Base-by-base conservation (phyloP, 2,329 filamentous ascomycete genomes). In the Thyridium curvatum region DNA sequence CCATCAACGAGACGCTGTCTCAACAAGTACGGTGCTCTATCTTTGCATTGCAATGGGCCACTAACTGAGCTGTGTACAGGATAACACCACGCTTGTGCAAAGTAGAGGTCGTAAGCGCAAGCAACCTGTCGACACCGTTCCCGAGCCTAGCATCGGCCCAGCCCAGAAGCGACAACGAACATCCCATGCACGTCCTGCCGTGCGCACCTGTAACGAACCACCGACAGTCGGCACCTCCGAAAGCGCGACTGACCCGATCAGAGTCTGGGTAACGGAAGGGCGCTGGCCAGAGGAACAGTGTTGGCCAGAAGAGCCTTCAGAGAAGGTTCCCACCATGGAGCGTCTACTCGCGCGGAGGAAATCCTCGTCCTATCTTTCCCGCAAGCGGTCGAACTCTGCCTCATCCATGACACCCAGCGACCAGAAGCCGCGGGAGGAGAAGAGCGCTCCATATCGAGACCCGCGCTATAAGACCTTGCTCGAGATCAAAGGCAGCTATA, bases 271-370 rank as follows among this genome's bases (percentile, higher is more conserved):
- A 21, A 39, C 14, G 36, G 41, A 46, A 46, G 42, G 46, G 32
- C 34, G 21, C 15, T 50, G 46, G 44, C 48, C 46, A 30, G 29
- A 41, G 34, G 34, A 29, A 18, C 8, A 13, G 29, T 21, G 8
- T 17, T 18, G 29, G 30, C 36, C 17, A 7, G 28, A 17, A 30
- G n/a, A 29, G 34, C 4, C 16, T 3, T 18, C 4, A 37, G 18
- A 35, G 35, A 38, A 30, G 29, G 43, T 41, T 35, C 39, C 40
- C 34, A 49, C 41, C 39, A 57, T 56, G 50, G 53, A 50, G 38
- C 46, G 52, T 44, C 42, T 59, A 38, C 53, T 59, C 47, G 53
- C 56, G 21, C 52, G 50, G 42, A 52, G 52, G 46, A 54, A 52
- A 35, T 54, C 53, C 12, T 52, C 41, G 26, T 47, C 48, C 39